Percentiles rank a stretch among this genome's conserved stretches.
Evolutionary conservation across 2,329 filamentous ascomycete genomes (phyloP).

Genomic region (Ceratocystis smalleyi): DNA sequence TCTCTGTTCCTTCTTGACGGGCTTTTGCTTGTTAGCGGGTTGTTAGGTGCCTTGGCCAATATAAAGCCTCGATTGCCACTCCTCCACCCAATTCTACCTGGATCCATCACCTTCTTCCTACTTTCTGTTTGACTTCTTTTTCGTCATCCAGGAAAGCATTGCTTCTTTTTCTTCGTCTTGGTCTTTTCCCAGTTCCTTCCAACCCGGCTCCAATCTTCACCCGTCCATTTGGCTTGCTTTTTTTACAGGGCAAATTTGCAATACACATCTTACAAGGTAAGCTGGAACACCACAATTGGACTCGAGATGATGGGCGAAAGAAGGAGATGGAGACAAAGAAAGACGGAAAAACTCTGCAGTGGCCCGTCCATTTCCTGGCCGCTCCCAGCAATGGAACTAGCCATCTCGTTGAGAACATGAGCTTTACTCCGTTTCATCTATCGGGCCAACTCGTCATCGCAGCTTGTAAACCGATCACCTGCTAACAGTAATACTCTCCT

Average conservation of each 20-base stretch:
- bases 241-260: neutral
- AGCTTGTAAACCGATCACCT: neutral
- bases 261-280: neutral
- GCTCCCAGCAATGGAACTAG: neutral
- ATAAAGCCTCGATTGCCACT: constrained; percentile 16
- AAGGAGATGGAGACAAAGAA: neutral
- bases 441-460: neutral
- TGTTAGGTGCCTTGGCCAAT: constrained; percentile 4
- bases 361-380: neutral
- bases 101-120: neutral
- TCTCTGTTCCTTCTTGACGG: neutral
- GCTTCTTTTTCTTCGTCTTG: constrained; percentile 3
- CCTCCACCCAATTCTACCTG: constrained; percentile 1
- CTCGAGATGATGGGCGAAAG: neutral
- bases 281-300: neutral
- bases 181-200: neutral
- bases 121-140: constrained; percentile 4
- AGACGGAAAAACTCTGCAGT: neutral
- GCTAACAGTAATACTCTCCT: neutral
- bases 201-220: neutral
- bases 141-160: neutral
- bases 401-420: neutral
- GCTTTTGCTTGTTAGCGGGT: neutral
- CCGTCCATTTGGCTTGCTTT: neutral
- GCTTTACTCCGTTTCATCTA: neutral